Evolutionary conservation across 2,329 filamentous ascomycete species (phyloP), one percentile per base, ranked within the genome.

Genomic region (Cladophialophora yegresii): DNA sequence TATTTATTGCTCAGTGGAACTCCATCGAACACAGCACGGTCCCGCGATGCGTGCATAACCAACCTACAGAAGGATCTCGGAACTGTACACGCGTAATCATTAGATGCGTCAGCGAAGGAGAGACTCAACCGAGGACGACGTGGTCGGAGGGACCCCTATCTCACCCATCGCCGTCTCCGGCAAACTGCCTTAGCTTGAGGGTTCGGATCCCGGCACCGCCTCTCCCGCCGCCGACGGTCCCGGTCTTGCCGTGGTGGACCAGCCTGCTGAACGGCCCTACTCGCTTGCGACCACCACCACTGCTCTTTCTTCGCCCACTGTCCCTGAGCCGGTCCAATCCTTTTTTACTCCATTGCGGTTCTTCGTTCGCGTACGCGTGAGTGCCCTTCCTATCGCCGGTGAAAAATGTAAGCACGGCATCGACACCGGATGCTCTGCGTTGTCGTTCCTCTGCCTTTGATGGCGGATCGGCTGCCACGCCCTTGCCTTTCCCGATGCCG

Each of bases 271-370:
- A 68, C 0, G 66, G 66, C 4, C 66, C 66, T 23, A 54, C 58
- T 28, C 66, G 61, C 51, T 61, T 63, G 16, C 20, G 47, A 3
- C 28, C 30, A n/a, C 28, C 30, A n/a, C 28, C 49, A 28, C 28
- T 47, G 28, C 53, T 58, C 12, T 32, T 51, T 3, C 61, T 16
- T 20, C 62, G 57, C 22, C 28, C 16, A 6, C 36, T 43, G 22
- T 59, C 45, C 55, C 66, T 62, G 28, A 58, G 36, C 26, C 58
- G 60, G 23, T 65, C 62, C 22, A 50, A 47, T 1, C 66, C 68
- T 20, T 66, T 68, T 16, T 65, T 63, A 45, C 66, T 70, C 68
- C 68, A 70, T n/a, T 62, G 62, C 12, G 68, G 62, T 47, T 23
- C 60, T 7, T 64, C 54, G 12, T 16, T 51, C 32, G 61, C 66